These are phyloP conservation scores for Penicillium salamii DNA, from an alignment of 495 filamentous ascomycete species.

Conservation along the genomic window DNA sequence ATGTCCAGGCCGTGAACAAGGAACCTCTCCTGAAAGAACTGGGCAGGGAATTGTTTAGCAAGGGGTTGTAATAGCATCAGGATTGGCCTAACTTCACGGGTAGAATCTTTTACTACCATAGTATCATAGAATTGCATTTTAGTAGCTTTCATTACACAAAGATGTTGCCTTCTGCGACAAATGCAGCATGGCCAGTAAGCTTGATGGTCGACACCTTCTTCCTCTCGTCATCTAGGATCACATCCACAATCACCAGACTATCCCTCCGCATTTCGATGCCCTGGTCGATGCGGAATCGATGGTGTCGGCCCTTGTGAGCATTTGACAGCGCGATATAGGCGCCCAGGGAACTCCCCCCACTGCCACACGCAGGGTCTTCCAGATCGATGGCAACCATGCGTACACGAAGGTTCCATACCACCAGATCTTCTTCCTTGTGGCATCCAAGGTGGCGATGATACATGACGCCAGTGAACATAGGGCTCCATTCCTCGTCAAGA, in stretches of 20 bases:
- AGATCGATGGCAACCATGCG: slow-evolving; percentile 55
- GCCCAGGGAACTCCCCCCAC: slow-evolving; percentile 55
- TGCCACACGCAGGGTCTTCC: slow-evolving; percentile 71
- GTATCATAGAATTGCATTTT: no score
- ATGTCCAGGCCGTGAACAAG: slow-evolving; percentile 44
- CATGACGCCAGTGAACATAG: slow-evolving; percentile 43
- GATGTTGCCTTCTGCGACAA: slow-evolving; percentile 51
- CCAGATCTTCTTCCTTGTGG: slow-evolving; percentile 14
- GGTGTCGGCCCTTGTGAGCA: slow-evolving; percentile 20
- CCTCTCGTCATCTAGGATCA: slow-evolving; percentile 13
- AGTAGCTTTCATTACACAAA: slow-evolving; percentile 3
- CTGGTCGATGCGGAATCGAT: slow-evolving; percentile 55
- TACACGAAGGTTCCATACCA: slow-evolving; percentile 28
- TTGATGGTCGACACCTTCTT: slow-evolving; percentile 41
- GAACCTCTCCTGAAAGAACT: slow-evolving; percentile 62
- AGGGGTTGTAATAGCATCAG: slow-evolving; percentile 25
- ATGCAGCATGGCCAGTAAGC: slow-evolving; percentile 50
- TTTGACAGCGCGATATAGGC: slow-evolving; percentile 51
- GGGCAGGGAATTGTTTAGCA: slow-evolving; percentile 44
- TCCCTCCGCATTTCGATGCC: slow-evolving; percentile 68
- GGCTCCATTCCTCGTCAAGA: slow-evolving; percentile 58
- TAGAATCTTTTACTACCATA: no score
- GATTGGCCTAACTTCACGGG: no score
- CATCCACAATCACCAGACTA: neutral
- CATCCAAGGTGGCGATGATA: slow-evolving; percentile 54